A percentile compares a stretch with the other conserved stretches of the same genome.
Conservation (phyloP, 768 basidiomycete genomes). For the Lactarius sanguifluus region DNA sequence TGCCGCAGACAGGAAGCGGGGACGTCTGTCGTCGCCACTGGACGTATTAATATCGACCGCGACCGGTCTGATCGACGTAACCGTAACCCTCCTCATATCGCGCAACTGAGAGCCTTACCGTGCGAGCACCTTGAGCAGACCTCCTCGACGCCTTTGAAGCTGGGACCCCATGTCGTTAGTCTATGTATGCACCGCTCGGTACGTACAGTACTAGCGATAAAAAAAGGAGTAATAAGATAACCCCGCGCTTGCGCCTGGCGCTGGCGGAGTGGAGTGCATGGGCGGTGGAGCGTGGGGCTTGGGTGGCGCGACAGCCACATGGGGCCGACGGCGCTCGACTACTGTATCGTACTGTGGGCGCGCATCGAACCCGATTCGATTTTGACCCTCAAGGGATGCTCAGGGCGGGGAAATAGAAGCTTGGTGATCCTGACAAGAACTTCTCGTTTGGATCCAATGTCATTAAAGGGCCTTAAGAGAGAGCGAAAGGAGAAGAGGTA, state of each 20-base stretch:
- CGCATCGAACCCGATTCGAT: background rate
- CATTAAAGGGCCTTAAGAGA: background rate
- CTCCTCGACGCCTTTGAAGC: background rate
- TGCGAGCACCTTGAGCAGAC: background rate
- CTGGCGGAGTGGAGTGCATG: background rate
- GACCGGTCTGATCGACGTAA: background rate
- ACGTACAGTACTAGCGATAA: background rate
- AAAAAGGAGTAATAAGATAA: background rate
- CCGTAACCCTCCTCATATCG: background rate
- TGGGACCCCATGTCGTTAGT: too few relatives aligned
- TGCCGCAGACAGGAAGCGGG: background rate
- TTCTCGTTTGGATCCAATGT: background rate
- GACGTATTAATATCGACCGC: background rate
- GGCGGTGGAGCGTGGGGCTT: background rate
- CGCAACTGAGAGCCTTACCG: background rate
- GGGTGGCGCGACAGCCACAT: background rate
- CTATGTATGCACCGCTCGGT: background rate
- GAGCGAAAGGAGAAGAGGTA: background rate
- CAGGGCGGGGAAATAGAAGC: constrained; percentile 3
- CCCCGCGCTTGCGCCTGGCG: background rate
- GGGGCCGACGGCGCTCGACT: background rate
- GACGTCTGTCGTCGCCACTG: background rate
- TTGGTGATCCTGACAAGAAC: background rate
- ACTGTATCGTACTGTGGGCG: background rate
- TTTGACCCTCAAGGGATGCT: background rate